These are phyloP conservation scores for Boletus speciosus DNA, from an alignment of 768 basidiomycete species.

Conservation along the genomic window DNA sequence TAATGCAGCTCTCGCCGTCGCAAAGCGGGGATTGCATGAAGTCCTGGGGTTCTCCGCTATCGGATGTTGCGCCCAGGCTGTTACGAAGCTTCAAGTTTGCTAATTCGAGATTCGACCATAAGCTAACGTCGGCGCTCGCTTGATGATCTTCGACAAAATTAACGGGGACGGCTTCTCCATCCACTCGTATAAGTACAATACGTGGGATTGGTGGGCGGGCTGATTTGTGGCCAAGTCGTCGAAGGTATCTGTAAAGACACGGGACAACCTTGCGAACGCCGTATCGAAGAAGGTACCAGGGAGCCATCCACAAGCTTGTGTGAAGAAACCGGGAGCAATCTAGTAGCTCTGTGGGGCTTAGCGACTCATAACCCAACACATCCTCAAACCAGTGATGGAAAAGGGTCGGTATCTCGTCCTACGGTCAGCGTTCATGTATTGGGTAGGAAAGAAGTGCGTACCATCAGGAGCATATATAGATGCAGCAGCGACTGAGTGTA, in stretches of 20 bases:
- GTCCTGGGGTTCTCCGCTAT: background rate
- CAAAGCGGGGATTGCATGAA: background rate
- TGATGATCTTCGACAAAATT: constrained; percentile 2
- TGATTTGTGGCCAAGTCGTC: background rate
- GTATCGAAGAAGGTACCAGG: constrained; percentile 3
- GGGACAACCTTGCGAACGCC: background rate
- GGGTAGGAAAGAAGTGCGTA: background rate
- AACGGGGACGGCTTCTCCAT: constrained; percentile 13
- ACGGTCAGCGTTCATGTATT: background rate
- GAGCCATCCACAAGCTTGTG: constrained; percentile 4
- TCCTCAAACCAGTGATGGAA: constrained; percentile 22
- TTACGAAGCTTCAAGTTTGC: background rate
- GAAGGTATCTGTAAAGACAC: background rate
- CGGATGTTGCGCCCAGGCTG: background rate
- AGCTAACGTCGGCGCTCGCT: background rate
- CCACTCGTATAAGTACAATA: constrained; percentile 13
- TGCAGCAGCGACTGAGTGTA: constrained; percentile 17
- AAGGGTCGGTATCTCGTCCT: constrained; percentile 17
- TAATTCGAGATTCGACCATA: background rate
- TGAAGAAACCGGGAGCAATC: constrained; percentile 1
- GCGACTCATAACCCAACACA: constrained; percentile 9
- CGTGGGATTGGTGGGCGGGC: constrained; percentile 4
- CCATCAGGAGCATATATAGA: constrained; percentile 25
- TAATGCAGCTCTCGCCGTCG: background rate
- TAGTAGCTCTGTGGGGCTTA: background rate